A percentile compares a stretch with the other conserved stretches of the same genome.
Evolutionary conservation across 2,329 filamentous ascomycete genomes (phyloP).

Genomic region (Fusarium xylarioides): DNA sequence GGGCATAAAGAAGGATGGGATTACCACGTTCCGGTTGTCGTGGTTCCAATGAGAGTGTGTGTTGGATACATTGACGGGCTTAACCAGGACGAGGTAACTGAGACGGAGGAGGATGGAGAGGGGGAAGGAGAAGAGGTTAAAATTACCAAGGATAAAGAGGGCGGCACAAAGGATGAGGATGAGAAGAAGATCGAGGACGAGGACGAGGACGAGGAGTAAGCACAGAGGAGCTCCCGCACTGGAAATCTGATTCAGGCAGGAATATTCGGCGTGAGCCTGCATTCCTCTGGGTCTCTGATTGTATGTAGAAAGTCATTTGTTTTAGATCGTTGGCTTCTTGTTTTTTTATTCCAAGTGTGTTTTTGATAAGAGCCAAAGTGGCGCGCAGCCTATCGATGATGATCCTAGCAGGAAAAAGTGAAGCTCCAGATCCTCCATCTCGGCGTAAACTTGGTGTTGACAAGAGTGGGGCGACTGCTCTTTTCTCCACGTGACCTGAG

Average conservation of each 20-base stretch:
- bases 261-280: no score
- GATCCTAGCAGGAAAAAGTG: background rate
- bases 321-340: background rate
- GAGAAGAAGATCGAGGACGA: background rate
- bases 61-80: background rate
- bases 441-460: slow-evolving; percentile 18
- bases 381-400: background rate
- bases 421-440: slow-evolving; percentile 9
- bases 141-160: background rate
- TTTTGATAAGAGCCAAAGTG: background rate
- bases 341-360: background rate
- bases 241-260: background rate
- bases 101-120: background rate
- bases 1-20: fast-evolving
- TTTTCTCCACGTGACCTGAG: slow-evolving; percentile 43
- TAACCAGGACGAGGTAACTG: fast-evolving
- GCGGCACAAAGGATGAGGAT: background rate
- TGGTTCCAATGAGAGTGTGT: background rate
- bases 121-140: background rate
- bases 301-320: background rate
- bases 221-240: background rate
- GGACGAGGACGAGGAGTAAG: background rate
- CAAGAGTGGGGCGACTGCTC: slow-evolving; percentile 32
- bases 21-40: fast-evolving
- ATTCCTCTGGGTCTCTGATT: background rate